Conservation (phyloP, 2,329 filamentous ascomycete genomes). For the Fusarium transvaalense region DNA sequence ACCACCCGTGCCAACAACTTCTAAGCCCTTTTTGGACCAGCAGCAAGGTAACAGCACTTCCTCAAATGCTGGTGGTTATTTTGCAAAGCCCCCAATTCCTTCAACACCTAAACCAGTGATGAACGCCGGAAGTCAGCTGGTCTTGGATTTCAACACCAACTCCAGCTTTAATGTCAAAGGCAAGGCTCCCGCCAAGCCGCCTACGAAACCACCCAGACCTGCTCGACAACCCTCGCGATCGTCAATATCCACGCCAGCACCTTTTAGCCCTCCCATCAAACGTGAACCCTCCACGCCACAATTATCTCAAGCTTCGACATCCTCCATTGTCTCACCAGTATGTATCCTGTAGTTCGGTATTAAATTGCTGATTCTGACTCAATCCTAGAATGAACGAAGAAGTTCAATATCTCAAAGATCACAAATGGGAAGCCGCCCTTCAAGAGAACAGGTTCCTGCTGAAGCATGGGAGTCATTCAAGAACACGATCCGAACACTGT, state of each 20-base stretch:
- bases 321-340: conserved; percentile 47
- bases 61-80: conserved; percentile 48
- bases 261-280: conserved; percentile 48
- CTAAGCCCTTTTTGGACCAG: conserved; percentile 43
- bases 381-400: conserved; percentile 46
- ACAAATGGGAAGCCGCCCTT: conserved; percentile 53
- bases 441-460: conserved; percentile 59
- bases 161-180: conserved; percentile 51
- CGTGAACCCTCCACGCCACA: conserved; percentile 51
- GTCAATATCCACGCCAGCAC: conserved; percentile 39
- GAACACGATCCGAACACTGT: conserved; percentile 59
- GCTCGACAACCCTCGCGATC: conserved; percentile 44
- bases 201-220: conserved; percentile 47
- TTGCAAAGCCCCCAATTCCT: conserved; percentile 55
- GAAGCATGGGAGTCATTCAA: conserved; percentile 64
- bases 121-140: conserved; percentile 53
- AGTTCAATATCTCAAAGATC: conserved; percentile 49
- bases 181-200: conserved; percentile 53
- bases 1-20: conserved; percentile 49
- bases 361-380: conserved; percentile 14
- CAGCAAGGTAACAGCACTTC: conserved; percentile 40
- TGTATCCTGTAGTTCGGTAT: conserved; percentile 20
- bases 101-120: conserved; percentile 56
- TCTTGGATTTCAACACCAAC: conserved; percentile 54
- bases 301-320: conserved; percentile 43